phyloP scores from a whole-genome alignment of 768 basidiomycete species.

The Crepidotus variabilis region DNA sequence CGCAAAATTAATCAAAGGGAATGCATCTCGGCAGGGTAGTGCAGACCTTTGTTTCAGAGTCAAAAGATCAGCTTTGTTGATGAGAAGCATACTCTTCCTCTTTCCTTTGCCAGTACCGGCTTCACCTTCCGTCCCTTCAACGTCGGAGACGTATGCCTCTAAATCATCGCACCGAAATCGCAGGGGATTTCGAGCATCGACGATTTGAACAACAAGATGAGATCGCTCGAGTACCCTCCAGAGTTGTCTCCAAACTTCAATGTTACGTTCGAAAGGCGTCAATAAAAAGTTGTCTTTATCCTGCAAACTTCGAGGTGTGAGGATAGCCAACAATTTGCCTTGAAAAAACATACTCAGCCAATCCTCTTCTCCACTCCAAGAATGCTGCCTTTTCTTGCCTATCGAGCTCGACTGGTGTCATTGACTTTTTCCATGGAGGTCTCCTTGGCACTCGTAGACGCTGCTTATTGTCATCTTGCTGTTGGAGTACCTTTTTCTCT shows the following conservation, averaged over 20 bases:
- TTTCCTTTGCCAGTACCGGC: constrained; percentile 69
- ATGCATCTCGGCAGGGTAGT: neutral
- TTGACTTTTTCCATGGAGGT: constrained; percentile 83
- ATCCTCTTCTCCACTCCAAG: constrained; percentile 86
- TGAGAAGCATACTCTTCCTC: constrained; percentile 75
- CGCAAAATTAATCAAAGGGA: neutral
- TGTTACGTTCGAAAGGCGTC: constrained; percentile 94
- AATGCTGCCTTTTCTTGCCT: constrained; percentile 87
- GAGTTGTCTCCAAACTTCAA: constrained; percentile 98
- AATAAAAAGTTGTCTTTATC: constrained; percentile 85
- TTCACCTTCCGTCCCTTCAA: constrained; percentile 81
- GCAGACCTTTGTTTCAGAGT: constrained; percentile 78
- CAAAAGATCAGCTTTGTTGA: constrained; percentile 95
- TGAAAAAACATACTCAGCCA: constrained; percentile 72
- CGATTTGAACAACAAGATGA: constrained; percentile 91
- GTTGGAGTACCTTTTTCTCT: constrained; percentile 68
- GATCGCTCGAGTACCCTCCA: constrained; percentile 97
- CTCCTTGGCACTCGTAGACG: constrained; percentile 85
- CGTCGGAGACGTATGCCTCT: constrained; percentile 79
- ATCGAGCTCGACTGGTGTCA: constrained; percentile 78
- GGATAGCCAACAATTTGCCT: neutral
- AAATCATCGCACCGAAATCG: constrained; percentile 91
- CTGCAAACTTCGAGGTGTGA: constrained; percentile 58
- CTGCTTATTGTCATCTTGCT: constrained; percentile 69
- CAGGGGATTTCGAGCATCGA: constrained; percentile 93